Base-by-base conservation (phyloP, 2,329 filamentous ascomycete genomes). In the Sordariomycetes sp. region DNA sequence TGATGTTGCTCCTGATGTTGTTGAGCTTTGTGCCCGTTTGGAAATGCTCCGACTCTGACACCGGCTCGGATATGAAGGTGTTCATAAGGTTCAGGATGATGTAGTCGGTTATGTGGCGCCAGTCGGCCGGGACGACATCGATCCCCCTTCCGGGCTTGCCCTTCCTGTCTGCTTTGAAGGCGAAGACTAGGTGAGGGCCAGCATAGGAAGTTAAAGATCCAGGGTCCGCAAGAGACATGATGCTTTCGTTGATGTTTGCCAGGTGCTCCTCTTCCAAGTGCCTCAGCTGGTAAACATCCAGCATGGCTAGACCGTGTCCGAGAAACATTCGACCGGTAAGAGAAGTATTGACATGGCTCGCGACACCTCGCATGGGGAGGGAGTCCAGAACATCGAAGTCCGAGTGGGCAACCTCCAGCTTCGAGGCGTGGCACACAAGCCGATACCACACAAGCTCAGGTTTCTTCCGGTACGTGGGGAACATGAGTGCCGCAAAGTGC, bases 61-160 rank as follows among this genome's bases (percentile, higher is more conserved):
- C 39, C 39, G 39, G 2, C 39, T n/a, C 54, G 22, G 50, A 8
- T 13, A 32, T 13, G 36, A 48, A 53, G 2, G 55, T 10, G 36
- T 57, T 57, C 24, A 7, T n/a, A 6, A 22, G 28, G 28, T 48
- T 22, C 34, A 35, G 17, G 15, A 57, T 8, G 22, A 57, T 17
- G 51, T 45, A 39, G 20, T 57, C 55, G 3, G 36, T 51, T 7
- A 24, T 15, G 10, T 53, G 24, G 35, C 50, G 50, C 55, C 55
- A 57, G 51, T 57, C 55, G 5, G 15, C 34, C 12, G 55, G 55
- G 20, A 45, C 24, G 10, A 57, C 55, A 25, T 57, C 55, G 13
- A 57, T 28, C 2, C 50, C 50, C 36, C 53, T 57, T 1, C 13
- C n/a, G 2, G 55, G 55, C 20, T 12, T 17, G 2, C 50, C 55